Percentiles rank a stretch among this genome's conserved stretches.
Evolutionary conservation across 2,329 filamentous ascomycete genomes (phyloP).

Genomic region (Achaetomium macrosporum): DNA sequence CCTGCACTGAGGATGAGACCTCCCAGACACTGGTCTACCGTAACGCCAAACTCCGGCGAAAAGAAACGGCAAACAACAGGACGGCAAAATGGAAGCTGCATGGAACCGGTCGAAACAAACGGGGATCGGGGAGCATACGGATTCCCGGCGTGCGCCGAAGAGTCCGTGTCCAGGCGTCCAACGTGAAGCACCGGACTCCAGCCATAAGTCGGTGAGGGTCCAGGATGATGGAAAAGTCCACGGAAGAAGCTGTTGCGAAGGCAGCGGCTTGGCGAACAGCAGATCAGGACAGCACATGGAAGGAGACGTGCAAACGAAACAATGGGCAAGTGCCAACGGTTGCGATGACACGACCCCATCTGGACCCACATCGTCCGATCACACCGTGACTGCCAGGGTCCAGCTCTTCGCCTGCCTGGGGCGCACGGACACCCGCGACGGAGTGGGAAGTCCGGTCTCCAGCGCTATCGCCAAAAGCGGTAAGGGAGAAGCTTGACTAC

Average conservation of each 20-base stretch:
- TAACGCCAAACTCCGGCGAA: neutral
- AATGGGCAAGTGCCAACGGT: conserved; percentile 9
- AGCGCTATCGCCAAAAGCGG: conserved; percentile 4
- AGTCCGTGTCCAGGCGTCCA: neutral
- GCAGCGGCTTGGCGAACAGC: too few species aligned
- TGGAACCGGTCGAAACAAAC: conserved; percentile 9
- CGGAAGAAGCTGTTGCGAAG: neutral
- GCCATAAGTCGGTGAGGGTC: too few species aligned
- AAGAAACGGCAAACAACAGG: neutral
- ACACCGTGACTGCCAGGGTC: neutral
- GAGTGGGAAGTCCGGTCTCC: conserved; percentile 8
- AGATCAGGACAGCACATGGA: too few species aligned
- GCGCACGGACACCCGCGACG: neutral
- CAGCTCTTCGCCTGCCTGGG: conserved; percentile 4
- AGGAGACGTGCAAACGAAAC: neutral
- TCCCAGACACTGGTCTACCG: neutral
- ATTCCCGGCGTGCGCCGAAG: neutral
- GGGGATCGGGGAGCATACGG: neutral
- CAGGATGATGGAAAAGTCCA: neutral
- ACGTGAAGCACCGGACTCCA: too few species aligned
- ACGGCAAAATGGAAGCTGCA: neutral
- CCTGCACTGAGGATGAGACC: neutral
- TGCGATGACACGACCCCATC: conserved; percentile 8
- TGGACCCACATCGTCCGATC: conserved; percentile 12
- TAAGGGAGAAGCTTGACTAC: conserved; percentile 10